Evolutionary conservation across 352 stramenopile species (phyloP), one percentile per base, ranked within the genome.

Genomic region (Phytophthora pisi): DNA sequence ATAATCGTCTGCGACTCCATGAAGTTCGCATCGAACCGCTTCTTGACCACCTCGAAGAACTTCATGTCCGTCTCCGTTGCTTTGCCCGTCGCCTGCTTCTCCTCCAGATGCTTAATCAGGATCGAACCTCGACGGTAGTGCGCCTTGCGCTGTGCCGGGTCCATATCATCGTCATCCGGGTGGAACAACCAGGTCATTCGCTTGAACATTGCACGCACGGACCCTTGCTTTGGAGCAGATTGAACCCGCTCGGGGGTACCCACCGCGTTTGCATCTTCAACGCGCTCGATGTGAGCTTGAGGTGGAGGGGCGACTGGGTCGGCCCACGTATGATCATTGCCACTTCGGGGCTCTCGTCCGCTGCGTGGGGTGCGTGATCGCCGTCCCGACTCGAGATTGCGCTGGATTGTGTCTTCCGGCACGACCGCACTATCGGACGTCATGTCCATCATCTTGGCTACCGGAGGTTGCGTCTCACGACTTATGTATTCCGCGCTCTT

Each of bases 11-110:
- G 79, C 36, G 82, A 90, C 46, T 90, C 82, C 72, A 93, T 84
- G 62, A 88, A 85, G 26, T 89, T 88, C 18, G 79, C 69, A 52
- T 93, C 82, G 28, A 90, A 93, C 18, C 83, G 72, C 15, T 72
- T 77, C 56, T 93, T 93, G 45, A 93, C 78, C 58, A 85, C 82
- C 5, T 93, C 82, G 47, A 93, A 91, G 52, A 93, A 93, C 68
- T 93, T 93, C 73, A 88, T 82, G 55, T 93, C 85, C 20, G 86
- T 88, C 18, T 90, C 82, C 0, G 80, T 91, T 8, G 81, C 84
- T 34, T 81, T 72, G 5, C 80, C 82, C 2, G 68, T 60, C n/a
- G 77, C 78, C 31, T 89, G 81, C 57, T 93, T 90, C 20, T 78
- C 74, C 52, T 91, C 81, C 42, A 93, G 61, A 55, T 93, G 84